Evolutionary conservation across 139 green algal species (phyloP).

Genomic region (Chlamydomonas schloesseri): DNA sequence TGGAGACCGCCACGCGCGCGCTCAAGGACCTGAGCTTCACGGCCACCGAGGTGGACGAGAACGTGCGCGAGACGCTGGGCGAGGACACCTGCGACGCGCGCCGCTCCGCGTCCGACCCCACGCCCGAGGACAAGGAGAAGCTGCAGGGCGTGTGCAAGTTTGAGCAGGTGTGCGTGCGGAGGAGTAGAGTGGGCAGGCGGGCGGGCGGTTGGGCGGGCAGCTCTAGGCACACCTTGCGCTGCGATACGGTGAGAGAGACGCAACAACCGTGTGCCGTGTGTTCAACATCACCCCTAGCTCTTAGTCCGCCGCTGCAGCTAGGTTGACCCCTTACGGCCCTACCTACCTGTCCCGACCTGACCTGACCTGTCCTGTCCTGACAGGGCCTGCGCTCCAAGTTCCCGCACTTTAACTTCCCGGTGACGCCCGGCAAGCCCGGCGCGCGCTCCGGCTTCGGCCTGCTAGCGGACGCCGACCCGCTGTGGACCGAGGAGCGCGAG

Average conservation of each 20-base stretch:
- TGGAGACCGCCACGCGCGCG: slow-evolving; percentile 64
- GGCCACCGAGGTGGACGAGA: slow-evolving; percentile 68
- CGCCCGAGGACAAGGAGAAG: not conserved
- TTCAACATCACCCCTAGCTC: too few relatives aligned
- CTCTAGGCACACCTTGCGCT: too few relatives aligned
- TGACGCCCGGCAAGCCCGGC: not conserved
- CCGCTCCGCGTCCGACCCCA: slow-evolving; percentile 42
- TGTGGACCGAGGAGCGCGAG: slow-evolving; percentile 75
- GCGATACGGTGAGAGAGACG: too few relatives aligned
- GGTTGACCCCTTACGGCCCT: too few relatives aligned
- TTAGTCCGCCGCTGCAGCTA: too few relatives aligned
- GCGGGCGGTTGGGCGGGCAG: too few relatives aligned
- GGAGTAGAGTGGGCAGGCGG: too few relatives aligned
- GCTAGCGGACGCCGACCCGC: slow-evolving; percentile 61
- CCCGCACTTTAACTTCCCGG: slow-evolving; percentile 54
- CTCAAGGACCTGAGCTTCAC: slow-evolving; percentile 49
- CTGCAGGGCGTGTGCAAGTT: slow-evolving; percentile 65
- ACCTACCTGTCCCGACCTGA: too few relatives aligned
- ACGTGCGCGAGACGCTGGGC: slow-evolving; percentile 73
- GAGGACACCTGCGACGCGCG: slow-evolving; percentile 79
- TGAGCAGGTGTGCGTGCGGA: not conserved
- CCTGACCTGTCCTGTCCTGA: too few relatives aligned
- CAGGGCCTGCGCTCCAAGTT: slow-evolving; percentile 61
- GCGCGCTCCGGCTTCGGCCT: slow-evolving; percentile 59
- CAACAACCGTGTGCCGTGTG: too few relatives aligned